These are phyloP conservation scores for Saksenaea oblongispora DNA, from an alignment of 371 early-diverging fungal genomes.

Conservation along the genomic window DNA sequence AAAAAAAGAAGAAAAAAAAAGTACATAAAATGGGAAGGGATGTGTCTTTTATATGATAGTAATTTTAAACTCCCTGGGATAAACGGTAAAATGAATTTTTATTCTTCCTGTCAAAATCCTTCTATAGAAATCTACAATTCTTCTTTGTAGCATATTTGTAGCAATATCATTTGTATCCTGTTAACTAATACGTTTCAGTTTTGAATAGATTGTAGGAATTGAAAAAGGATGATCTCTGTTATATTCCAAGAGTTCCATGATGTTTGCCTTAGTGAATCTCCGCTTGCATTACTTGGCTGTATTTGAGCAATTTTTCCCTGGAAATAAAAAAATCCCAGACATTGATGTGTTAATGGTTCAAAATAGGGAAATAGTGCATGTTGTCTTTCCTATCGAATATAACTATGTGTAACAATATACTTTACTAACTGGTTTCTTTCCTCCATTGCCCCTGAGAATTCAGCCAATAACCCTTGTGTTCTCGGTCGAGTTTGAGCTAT, in stretches of 20 bases:
- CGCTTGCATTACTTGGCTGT: not conserved
- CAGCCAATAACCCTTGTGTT: not conserved
- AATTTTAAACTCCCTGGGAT: not conserved
- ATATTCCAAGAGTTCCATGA: not conserved
- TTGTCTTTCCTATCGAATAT: not conserved
- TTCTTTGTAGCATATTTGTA: too few relatives aligned
- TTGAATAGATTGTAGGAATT: not conserved
- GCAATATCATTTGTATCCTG: not conserved
- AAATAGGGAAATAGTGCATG: slow-evolving; percentile 1
- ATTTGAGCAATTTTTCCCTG: slow-evolving; percentile 1
- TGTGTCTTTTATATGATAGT: not conserved
- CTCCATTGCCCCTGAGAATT: not conserved
- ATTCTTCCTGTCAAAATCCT: not conserved
- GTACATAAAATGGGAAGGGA: not conserved
- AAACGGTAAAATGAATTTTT: not conserved
- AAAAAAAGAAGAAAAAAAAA: not conserved
- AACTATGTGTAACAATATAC: not conserved
- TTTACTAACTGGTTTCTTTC: not conserved
- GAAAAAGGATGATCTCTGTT: not conserved
- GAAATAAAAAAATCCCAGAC: not conserved
- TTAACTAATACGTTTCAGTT: not conserved
- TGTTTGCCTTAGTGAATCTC: not conserved
- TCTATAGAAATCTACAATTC: not conserved
- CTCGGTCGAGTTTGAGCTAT: not conserved
- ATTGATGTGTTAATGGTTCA: not conserved